phyloP scores from a whole-genome alignment of 495 filamentous ascomycete species.

The Aspergillus coremiiformis region DNA sequence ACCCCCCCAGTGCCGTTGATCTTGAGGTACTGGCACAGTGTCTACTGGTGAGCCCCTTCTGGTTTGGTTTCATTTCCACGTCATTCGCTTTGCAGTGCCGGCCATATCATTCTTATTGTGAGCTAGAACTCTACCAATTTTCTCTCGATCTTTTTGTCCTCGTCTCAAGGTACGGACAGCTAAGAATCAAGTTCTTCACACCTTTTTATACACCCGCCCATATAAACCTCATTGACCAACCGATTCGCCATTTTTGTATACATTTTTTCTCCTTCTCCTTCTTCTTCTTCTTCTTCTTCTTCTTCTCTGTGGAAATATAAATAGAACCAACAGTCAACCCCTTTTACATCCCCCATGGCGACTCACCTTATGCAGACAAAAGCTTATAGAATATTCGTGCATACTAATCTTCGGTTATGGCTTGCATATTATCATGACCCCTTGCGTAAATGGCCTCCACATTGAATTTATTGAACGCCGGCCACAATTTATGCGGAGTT shows the following conservation, averaged over 20 bases:
- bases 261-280: too few species aligned
- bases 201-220: not conserved
- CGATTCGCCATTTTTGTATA: not conserved
- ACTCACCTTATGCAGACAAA: not conserved
- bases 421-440: not conserved
- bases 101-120: not conserved
- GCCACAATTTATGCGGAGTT: too few species aligned
- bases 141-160: not conserved
- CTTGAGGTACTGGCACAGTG: not conserved
- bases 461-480: not conserved
- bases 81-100: not conserved
- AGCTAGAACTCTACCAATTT: not conserved
- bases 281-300: too few species aligned
- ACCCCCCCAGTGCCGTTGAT: not conserved
- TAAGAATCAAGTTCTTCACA: constrained; percentile 2
- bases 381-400: not conserved
- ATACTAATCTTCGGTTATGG: too few species aligned
- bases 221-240: not conserved
- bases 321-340: too few species aligned
- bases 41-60: not conserved
- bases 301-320: too few species aligned
- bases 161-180: not conserved
- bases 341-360: not conserved
- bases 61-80: not conserved
- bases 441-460: not conserved